These are phyloP conservation scores for Colletotrichum chlorophyti DNA, from an alignment of 2,329 filamentous ascomycete genomes.

Conservation along the genomic window DNA sequence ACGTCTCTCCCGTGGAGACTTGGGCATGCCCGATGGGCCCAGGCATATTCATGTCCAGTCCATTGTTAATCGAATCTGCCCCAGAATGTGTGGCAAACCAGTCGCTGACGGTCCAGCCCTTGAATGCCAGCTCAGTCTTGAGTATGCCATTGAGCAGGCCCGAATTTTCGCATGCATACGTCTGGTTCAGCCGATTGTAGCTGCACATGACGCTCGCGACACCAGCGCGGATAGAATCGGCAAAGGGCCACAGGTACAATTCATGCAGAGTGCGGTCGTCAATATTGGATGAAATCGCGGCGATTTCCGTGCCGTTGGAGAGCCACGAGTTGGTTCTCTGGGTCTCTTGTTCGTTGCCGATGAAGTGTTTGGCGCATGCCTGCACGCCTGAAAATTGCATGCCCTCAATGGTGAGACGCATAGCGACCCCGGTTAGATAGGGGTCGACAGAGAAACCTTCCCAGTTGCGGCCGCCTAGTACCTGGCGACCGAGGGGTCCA, in stretches of 20 bases:
- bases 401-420: constrained; percentile 67
- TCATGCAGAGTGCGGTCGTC: constrained; percentile 74
- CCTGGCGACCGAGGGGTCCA: constrained; percentile 76
- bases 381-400: constrained; percentile 54
- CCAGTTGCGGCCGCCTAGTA: constrained; percentile 81
- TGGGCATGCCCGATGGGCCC: constrained; percentile 54
- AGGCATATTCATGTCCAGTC: constrained; percentile 85
- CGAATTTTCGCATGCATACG: constrained; percentile 71
- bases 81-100: constrained; percentile 84
- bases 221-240: constrained; percentile 70
- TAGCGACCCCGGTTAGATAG: constrained; percentile 70
- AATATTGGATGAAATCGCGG: constrained; percentile 61
- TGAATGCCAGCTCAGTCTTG: constrained; percentile 79
- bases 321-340: constrained; percentile 53
- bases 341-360: constrained; percentile 74
- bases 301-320: constrained; percentile 54
- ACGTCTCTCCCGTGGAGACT: constrained; percentile 59
- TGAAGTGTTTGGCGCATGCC: constrained; percentile 60
- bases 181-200: constrained; percentile 75
- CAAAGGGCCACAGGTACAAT: constrained; percentile 72
- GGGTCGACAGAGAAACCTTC: constrained; percentile 84
- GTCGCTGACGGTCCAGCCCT: constrained; percentile 64
- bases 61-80: constrained; percentile 67
- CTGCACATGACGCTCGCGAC: constrained; percentile 75
- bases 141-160: constrained; percentile 66